A percentile compares a stretch with the other conserved stretches of the same genome.
These are phyloP conservation scores for Chlamydomonas eustigma DNA, from an alignment of 139 green algal genomes.

Conservation along the genomic window DNA sequence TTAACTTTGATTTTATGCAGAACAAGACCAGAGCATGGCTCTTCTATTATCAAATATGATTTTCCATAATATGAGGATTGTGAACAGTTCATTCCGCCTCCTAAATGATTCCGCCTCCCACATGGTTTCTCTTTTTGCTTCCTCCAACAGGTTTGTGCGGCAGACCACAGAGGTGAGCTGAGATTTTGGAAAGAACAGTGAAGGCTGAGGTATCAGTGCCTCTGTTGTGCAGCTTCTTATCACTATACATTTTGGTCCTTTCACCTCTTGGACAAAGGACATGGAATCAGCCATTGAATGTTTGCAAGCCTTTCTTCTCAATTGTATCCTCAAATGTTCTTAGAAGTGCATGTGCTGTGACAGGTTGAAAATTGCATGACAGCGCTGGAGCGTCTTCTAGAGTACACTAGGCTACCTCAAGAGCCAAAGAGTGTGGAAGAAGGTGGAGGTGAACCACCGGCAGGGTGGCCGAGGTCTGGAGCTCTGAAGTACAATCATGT, in stretches of 20 bases:
- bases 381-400: slow-evolving; percentile 73
- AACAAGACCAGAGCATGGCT: too few relatives aligned
- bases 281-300: background rate
- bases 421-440: slow-evolving; percentile 47
- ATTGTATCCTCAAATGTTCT: background rate
- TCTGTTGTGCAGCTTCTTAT: background rate
- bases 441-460: background rate
- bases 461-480: slow-evolving; percentile 61
- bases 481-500: slow-evolving; percentile 50
- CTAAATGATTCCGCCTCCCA: too few relatives aligned
- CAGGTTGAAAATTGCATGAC: slow-evolving; percentile 41
- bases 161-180: slow-evolving; percentile 53
- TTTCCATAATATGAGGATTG: too few relatives aligned
- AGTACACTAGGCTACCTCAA: slow-evolving; percentile 67
- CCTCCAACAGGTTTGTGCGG: slow-evolving; percentile 40
- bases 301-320: background rate
- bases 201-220: too few relatives aligned
- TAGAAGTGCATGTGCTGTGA: too few relatives aligned
- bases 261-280: background rate
- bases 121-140: background rate
- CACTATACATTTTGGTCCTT: background rate
- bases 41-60: too few relatives aligned
- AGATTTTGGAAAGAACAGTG: slow-evolving; percentile 41
- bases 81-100: too few relatives aligned
- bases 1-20: too few relatives aligned